Evolutionary conservation across 1,139 yeast species (phyloP), one percentile per base, ranked within the genome.

Genomic region (Kurtzmaniella quercitrusa): DNA sequence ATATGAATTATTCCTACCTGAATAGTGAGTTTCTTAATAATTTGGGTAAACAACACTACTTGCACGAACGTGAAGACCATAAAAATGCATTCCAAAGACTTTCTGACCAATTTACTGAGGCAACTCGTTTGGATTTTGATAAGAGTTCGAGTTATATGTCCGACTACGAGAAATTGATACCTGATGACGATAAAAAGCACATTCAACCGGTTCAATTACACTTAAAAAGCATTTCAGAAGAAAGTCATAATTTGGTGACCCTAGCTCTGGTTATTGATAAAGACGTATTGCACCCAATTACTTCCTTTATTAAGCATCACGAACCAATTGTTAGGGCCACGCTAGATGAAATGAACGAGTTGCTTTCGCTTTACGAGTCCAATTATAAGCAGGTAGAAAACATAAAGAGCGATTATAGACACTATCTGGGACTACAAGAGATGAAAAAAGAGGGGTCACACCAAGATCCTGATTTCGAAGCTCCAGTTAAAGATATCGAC

Each of bases 261-360:
- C 53, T 69, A 40, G 72, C 76, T 1, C 53, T 68, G 1, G 54
- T 58, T 5, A 64, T 73, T 17, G 77, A 73, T 44, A 53, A 60
- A 19, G 61, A 62, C 34, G 66, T 71, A 1, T 54, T 71, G 45
- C 69, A 65, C 32, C 55, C 53, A n/a, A 52, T 72, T 15, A 66
- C 72, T 8, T 52, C 50, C 7, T 71, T 68, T 46, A 56, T 72
- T 21, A 71, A 69, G 44, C 44, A 48, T 6, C 57, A 70, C 43
- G 77, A 72, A 47, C 73, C 76, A 0, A 59, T 54, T 38, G 55
- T 71, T 3, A 53, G 63, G 4, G 45, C 48, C 9, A 53, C 56
- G 3, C 44, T 68, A 36, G 56, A 55, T 9, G 54, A 58, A n/a
- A 51, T 69, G 22, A 53, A 54, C 16, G 57, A 56, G 1, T 47